These are phyloP conservation scores for Cavenderia fasciculata DNA, from an alignment of 78 protist genomes.

Conservation along the genomic window DNA sequence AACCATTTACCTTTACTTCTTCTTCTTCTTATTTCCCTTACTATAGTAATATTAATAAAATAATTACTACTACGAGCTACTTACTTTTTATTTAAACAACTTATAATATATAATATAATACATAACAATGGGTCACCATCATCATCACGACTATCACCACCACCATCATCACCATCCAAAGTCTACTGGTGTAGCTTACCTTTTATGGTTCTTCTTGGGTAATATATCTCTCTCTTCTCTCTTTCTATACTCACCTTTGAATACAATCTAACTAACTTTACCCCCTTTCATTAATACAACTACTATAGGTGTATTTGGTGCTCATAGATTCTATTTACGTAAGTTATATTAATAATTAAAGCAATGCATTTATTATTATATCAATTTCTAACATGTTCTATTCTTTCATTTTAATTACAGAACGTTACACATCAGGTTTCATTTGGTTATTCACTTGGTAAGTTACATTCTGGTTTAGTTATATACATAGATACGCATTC, in stretches of 20 bases:
- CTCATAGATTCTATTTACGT: slow-evolving; percentile 62
- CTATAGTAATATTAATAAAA: no score
- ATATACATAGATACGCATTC: no score
- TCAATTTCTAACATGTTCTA: neutral
- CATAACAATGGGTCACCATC: slow-evolving; percentile 56
- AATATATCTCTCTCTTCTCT: no score
- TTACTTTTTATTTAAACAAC: no score
- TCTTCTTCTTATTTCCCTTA: no score
- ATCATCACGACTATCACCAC: slow-evolving; percentile 37
- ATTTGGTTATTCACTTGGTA: slow-evolving; percentile 49
- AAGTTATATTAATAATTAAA: neutral
- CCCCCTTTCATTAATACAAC: no score
- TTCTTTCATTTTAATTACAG: neutral
- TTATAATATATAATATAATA: neutral
- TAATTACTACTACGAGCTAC: no score
- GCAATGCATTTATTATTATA: neutral
- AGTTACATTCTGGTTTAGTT: no score
- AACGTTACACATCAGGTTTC: slow-evolving; percentile 16
- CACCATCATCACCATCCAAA: slow-evolving; percentile 32
- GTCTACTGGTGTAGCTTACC: neutral
- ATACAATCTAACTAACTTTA: no score
- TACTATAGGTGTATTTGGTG: slow-evolving; percentile 9
- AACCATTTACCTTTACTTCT: no score
- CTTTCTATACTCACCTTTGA: no score
- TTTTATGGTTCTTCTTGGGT: slow-evolving; percentile 11